A percentile compares a stretch with the other conserved stretches of the same genome.
These are phyloP conservation scores for Rhodamnia rubescens DNA, from an alignment of 345 rosid genomes.

Conservation along the genomic window DNA sequence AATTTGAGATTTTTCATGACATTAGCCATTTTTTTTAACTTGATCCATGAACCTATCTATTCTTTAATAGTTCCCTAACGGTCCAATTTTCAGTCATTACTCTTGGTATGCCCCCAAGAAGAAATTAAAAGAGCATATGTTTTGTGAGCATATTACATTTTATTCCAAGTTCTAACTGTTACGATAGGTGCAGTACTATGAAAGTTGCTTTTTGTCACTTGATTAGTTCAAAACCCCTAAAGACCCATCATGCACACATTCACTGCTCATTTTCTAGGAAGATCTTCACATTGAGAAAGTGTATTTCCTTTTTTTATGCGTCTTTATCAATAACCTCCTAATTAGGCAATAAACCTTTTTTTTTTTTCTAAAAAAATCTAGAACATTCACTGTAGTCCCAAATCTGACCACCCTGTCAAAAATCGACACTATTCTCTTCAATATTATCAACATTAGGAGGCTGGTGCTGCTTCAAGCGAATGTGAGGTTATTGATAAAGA, in stretches of 20 bases:
- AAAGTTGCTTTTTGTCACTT: not conserved
- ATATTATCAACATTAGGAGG: too few relatives aligned
- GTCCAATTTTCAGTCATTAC: not conserved
- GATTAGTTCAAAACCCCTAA: not conserved
- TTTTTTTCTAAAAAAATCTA: too few relatives aligned
- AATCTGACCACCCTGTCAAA: too few relatives aligned
- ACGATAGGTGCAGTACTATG: not conserved
- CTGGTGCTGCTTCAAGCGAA: too few relatives aligned
- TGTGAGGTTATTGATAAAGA: too few relatives aligned
- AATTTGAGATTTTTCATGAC: too few relatives aligned
- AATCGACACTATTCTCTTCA: too few relatives aligned
- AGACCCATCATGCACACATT: not conserved
- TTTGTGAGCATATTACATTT: not conserved
- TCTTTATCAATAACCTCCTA: too few relatives aligned
- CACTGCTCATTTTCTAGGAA: not conserved
- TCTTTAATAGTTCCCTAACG: not conserved
- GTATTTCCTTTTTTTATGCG: too few relatives aligned
- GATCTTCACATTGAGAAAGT: not conserved
- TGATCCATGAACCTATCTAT: not conserved
- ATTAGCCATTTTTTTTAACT: too few relatives aligned
- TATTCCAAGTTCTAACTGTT: not conserved
- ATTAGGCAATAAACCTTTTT: too few relatives aligned
- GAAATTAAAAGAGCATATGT: not conserved
- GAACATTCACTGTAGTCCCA: too few relatives aligned
- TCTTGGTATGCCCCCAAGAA: not conserved